Evolutionary conservation across 768 basidiomycete genomes (phyloP).

Genomic region (Hirschioporus abietinus): DNA sequence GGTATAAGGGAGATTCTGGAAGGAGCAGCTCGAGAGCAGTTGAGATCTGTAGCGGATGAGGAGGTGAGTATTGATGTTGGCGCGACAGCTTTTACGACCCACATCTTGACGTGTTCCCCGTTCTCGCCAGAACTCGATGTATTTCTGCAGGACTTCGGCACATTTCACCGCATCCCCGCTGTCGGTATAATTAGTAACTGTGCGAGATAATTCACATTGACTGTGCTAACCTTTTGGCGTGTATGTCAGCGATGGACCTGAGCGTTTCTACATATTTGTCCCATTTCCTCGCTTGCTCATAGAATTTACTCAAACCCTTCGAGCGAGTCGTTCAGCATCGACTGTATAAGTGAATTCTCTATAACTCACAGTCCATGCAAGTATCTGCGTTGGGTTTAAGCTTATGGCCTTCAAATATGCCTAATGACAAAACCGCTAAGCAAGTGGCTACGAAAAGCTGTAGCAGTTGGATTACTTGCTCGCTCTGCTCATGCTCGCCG

Average conservation of each 20-base stretch:
- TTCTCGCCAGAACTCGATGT: constrained; percentile 56
- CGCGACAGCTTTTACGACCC: constrained; percentile 10
- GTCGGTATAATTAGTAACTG: constrained; percentile 8
- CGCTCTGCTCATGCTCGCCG: constrained; percentile 64
- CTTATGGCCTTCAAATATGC: constrained; percentile 74
- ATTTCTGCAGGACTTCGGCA: constrained; percentile 75
- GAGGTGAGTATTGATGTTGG: constrained; percentile 5
- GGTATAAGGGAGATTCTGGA: constrained; percentile 62
- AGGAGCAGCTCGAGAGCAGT: constrained; percentile 65
- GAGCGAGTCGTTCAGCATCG: constrained; percentile 1
- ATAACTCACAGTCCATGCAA: constrained; percentile 77
- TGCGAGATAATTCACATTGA: not conserved
- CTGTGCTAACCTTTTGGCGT: constrained; percentile 48
- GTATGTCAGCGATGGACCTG: constrained; percentile 50
- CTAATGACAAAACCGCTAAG: constrained; percentile 32
- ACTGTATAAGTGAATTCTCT: constrained; percentile 15
- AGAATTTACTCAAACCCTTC: constrained; percentile 69
- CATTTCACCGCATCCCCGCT: constrained; percentile 77
- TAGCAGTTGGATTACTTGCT: constrained; percentile 59
- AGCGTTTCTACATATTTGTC: constrained; percentile 50
- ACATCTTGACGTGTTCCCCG: constrained; percentile 61
- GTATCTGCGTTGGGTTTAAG: constrained; percentile 57
- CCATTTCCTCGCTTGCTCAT: constrained; percentile 61
- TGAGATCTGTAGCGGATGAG: constrained; percentile 44
- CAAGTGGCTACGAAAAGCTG: constrained; percentile 17